phyloP scores from a whole-genome alignment of 768 basidiomycete species.

The Termitomyces sp. region DNA sequence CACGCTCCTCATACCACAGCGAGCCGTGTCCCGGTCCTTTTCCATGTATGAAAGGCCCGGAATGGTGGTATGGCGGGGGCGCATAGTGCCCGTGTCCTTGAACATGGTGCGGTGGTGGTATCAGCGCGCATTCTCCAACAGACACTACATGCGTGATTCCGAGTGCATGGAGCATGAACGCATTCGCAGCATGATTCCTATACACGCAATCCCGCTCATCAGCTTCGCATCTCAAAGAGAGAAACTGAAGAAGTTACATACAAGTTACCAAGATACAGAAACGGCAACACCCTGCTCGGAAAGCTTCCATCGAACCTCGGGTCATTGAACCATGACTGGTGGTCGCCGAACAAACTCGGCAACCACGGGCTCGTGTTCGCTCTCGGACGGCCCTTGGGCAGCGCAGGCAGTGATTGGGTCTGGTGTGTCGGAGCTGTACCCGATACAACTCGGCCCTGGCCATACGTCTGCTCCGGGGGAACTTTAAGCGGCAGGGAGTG shows the following conservation, averaged over 20 bases:
- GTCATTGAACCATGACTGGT: slow-evolving; percentile 94
- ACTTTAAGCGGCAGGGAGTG: slow-evolving; percentile 20
- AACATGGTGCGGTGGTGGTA: slow-evolving; percentile 61
- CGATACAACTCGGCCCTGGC: background rate
- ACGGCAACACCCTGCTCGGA: slow-evolving; percentile 88
- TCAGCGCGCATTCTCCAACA: slow-evolving; percentile 90
- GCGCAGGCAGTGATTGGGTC: background rate
- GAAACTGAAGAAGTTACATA: slow-evolving; percentile 38
- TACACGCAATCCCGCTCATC: slow-evolving; percentile 6
- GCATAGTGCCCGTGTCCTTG: slow-evolving; percentile 12
- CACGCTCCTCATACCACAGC: slow-evolving; percentile 83
- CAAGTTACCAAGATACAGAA: slow-evolving; percentile 93
- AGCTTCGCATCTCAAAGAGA: background rate
- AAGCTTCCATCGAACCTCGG: slow-evolving; percentile 92
- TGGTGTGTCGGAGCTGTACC: slow-evolving; percentile 5
- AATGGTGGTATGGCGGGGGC: slow-evolving; percentile 21
- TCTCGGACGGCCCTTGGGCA: slow-evolving; percentile 49
- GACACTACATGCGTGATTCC: slow-evolving; percentile 97
- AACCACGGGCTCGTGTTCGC: slow-evolving; percentile 68
- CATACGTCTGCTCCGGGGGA: slow-evolving; percentile 16
- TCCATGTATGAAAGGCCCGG: slow-evolving; percentile 30
- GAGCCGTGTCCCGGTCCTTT: slow-evolving; percentile 61
- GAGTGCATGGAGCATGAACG: slow-evolving; percentile 91
- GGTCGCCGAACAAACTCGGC: slow-evolving; percentile 59
- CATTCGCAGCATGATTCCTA: slow-evolving; percentile 92